Evolutionary conservation across 2,329 filamentous ascomycete species (phyloP).

Genomic region (Davidsoniella virescens): DNA sequence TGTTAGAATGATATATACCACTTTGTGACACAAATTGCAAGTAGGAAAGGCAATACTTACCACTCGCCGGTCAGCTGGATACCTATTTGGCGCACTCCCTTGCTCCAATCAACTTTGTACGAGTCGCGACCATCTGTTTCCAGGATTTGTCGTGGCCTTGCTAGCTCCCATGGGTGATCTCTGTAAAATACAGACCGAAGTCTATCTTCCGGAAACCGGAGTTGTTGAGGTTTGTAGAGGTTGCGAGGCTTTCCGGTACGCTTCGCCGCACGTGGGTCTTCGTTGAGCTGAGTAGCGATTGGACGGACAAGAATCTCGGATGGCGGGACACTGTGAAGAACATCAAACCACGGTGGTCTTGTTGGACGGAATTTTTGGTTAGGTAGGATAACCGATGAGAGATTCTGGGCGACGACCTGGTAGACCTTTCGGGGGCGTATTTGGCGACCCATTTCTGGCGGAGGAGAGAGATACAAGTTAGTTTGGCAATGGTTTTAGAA

Average conservation of each 20-base stretch:
- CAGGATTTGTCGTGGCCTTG: slow-evolving; percentile 67
- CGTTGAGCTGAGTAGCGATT: slow-evolving; percentile 23
- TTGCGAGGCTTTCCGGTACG: slow-evolving; percentile 43
- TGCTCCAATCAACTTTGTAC: slow-evolving; percentile 64
- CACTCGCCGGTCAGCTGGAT: slow-evolving; percentile 71
- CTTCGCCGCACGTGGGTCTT: slow-evolving; percentile 21
- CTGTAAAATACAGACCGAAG: slow-evolving; percentile 71
- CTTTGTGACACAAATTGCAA: neutral
- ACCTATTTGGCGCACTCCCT: slow-evolving; percentile 52
- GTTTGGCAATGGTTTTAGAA: neutral
- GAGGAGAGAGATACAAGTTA: neutral
- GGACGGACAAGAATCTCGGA: slow-evolving; percentile 40
- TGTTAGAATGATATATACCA: neutral
- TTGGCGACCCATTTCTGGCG: slow-evolving; percentile 26
- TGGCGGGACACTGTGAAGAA: slow-evolving; percentile 38
- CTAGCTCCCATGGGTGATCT: slow-evolving; percentile 95
- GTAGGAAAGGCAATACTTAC: slow-evolving; percentile 28
- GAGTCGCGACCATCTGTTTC: slow-evolving; percentile 76
- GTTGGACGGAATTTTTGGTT: slow-evolving; percentile 18
- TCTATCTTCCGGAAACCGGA: slow-evolving; percentile 69
- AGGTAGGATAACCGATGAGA: slow-evolving; percentile 26
- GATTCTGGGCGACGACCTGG: slow-evolving; percentile 28
- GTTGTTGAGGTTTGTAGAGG: slow-evolving; percentile 63
- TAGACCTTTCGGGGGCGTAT: slow-evolving; percentile 32
- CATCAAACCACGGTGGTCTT: slow-evolving; percentile 33